These are phyloP conservation scores for Phytophthora pini DNA, from an alignment of 352 stramenopile species.

Conservation along the genomic window DNA sequence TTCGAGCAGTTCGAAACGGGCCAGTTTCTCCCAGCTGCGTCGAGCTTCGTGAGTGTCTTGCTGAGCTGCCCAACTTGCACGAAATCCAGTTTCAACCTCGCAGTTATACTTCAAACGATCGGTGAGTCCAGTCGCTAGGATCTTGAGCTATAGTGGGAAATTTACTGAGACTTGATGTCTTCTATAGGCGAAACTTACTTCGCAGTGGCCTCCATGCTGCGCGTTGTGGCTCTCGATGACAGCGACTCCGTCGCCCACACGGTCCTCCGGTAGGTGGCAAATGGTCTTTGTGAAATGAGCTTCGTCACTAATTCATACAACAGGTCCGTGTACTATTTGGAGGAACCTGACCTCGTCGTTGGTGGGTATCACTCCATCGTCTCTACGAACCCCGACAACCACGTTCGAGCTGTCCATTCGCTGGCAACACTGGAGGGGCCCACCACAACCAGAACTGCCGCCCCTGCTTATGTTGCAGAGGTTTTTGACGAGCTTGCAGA, in stretches of 20 bases:
- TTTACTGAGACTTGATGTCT: background rate
- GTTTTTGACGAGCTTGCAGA: constrained; percentile 85
- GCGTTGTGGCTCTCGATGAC: constrained; percentile 70
- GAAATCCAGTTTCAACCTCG: constrained; percentile 82
- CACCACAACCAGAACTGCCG: constrained; percentile 54
- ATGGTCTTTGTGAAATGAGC: background rate
- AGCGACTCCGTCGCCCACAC: constrained; percentile 81
- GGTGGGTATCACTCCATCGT: constrained; percentile 60
- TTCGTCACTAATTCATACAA: constrained; percentile 14
- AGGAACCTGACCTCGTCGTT: constrained; percentile 64
- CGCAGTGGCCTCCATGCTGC: constrained; percentile 67
- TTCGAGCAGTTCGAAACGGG: constrained; percentile 58
- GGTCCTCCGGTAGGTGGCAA: constrained; percentile 55
- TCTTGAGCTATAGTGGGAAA: background rate
- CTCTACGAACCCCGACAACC: constrained; percentile 27
- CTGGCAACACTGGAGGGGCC: constrained; percentile 67
- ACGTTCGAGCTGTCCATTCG: constrained; percentile 69
- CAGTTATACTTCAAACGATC: constrained; percentile 74
- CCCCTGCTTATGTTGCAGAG: constrained; percentile 70
- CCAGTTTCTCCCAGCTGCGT: constrained; percentile 52
- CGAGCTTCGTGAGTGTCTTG: constrained; percentile 60
- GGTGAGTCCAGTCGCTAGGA: constrained; percentile 29
- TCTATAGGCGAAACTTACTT: constrained; percentile 70
- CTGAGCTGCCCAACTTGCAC: constrained; percentile 52
- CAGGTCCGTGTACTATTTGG: constrained; percentile 69